These are phyloP conservation scores for Lactarius evosmus DNA, from an alignment of 768 basidiomycete species.

Conservation along the genomic window DNA sequence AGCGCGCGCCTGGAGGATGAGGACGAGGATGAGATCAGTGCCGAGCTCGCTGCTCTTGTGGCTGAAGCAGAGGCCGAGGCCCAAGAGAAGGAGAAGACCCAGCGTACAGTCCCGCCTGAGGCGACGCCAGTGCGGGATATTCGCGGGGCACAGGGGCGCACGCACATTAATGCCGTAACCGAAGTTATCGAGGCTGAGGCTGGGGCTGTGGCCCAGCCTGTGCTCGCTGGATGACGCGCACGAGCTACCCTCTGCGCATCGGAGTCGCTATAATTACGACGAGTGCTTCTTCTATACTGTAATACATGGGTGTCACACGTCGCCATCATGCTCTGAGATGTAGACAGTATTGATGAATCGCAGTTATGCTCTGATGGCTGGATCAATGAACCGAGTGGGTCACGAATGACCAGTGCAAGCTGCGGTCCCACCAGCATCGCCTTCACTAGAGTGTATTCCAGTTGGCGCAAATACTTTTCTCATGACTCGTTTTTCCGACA, in stretches of 20 bases:
- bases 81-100: constrained; percentile 15
- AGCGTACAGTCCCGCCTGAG: not conserved
- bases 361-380: not conserved
- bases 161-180: not conserved
- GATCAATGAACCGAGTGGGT: not conserved
- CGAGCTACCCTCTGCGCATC: not conserved
- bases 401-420: too few relatives aligned
- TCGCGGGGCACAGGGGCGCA: not conserved
- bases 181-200: too few relatives aligned
- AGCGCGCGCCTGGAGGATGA: constrained; percentile 48
- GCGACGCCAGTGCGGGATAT: not conserved
- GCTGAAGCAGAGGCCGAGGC: constrained; percentile 39
- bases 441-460: not conserved
- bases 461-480: not conserved
- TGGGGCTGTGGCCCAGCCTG: not conserved
- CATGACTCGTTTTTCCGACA: not conserved
- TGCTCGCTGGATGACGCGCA: constrained; percentile 9
- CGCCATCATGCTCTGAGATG: not conserved
- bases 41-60: constrained; percentile 60
- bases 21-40: constrained; percentile 56
- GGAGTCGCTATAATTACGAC: not conserved
- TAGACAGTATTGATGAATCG: not conserved
- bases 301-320: not conserved
- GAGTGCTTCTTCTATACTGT: not conserved
- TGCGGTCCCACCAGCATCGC: not conserved